These are phyloP conservation scores for Scedosporium minutisporum DNA, from an alignment of 2,329 filamentous ascomycete species.

Conservation along the genomic window DNA sequence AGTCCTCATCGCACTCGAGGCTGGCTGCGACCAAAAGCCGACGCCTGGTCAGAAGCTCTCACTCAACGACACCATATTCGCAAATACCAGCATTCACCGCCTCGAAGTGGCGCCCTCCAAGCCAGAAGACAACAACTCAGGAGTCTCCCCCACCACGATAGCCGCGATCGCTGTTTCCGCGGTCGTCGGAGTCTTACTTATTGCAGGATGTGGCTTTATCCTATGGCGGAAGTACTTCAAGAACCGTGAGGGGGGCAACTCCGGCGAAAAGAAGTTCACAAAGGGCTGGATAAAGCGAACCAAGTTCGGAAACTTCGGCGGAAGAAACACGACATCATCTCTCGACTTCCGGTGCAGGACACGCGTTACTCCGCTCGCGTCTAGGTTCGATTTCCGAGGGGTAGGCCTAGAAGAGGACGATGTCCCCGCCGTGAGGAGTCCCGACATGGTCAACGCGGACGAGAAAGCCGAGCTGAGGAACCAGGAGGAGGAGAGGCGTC, in stretches of 20 bases:
- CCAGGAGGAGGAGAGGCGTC: neutral
- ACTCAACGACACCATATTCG: constrained; percentile 37
- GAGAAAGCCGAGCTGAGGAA: constrained; percentile 7
- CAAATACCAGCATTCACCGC: constrained; percentile 18
- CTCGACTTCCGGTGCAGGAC: constrained; percentile 44
- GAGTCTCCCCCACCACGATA: constrained; percentile 4
- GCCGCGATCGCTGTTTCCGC: constrained; percentile 25
- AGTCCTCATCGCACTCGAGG: constrained; percentile 42
- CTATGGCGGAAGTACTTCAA: constrained; percentile 22
- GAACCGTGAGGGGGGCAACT: constrained; percentile 31
- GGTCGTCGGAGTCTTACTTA: constrained; percentile 25
- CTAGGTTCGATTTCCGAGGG: constrained; percentile 17
- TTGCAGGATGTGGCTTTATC: constrained; percentile 32
- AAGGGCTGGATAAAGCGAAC: neutral
- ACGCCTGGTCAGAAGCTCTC: constrained; percentile 23
- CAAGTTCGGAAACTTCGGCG: neutral
- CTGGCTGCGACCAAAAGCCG: constrained; percentile 40
- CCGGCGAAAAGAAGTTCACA: constrained; percentile 7
- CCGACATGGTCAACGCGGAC: constrained; percentile 3
- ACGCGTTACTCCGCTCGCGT: constrained; percentile 28
- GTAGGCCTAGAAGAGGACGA: constrained; percentile 22
- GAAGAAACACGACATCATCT: constrained; percentile 27
- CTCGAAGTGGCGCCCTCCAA: constrained; percentile 9
- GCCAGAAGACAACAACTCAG: neutral
- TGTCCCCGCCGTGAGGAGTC: constrained; percentile 4